Conservation (phyloP, 192 early-diverging fungal species). For the Backusella luteola region DNA sequence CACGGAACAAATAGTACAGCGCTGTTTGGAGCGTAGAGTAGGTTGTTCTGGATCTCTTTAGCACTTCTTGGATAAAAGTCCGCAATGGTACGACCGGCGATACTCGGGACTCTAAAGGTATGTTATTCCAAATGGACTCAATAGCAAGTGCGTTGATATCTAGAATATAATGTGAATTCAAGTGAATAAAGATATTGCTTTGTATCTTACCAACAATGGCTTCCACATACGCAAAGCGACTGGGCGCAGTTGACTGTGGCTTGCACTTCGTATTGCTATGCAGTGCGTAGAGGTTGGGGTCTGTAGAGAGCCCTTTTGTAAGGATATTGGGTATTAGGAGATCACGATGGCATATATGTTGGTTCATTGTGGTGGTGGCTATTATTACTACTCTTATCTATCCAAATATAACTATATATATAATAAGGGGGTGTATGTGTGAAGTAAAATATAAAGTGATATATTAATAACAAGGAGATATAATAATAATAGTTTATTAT, state of each 20-base stretch:
- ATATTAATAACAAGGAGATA: slow-evolving; percentile 4
- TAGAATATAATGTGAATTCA: slow-evolving; percentile 18
- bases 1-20: slow-evolving; percentile 66
- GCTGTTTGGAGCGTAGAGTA: slow-evolving; percentile 81
- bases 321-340: neutral
- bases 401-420: neutral
- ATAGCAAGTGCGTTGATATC: slow-evolving; percentile 58
- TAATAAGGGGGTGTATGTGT: neutral
- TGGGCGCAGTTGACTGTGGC: neutral
- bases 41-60: slow-evolving; percentile 72
- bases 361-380: neutral
- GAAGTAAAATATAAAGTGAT: neutral
- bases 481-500: neutral
- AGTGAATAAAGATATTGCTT: neutral
- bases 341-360: neutral
- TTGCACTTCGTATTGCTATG: neutral
- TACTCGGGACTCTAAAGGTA: slow-evolving; percentile 24
- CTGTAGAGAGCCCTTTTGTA: neutral
- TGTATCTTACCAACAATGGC: slow-evolving; percentile 23
- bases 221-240: slow-evolving; percentile 26
- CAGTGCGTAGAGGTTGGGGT: slow-evolving; percentile 7
- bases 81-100: slow-evolving; percentile 55
- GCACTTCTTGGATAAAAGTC: slow-evolving; percentile 70
- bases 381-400: neutral
- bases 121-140: slow-evolving; percentile 50